Evolutionary conservation across 495 filamentous ascomycete genomes (phyloP).

Genomic region (Hypoxylon fuscum): DNA sequence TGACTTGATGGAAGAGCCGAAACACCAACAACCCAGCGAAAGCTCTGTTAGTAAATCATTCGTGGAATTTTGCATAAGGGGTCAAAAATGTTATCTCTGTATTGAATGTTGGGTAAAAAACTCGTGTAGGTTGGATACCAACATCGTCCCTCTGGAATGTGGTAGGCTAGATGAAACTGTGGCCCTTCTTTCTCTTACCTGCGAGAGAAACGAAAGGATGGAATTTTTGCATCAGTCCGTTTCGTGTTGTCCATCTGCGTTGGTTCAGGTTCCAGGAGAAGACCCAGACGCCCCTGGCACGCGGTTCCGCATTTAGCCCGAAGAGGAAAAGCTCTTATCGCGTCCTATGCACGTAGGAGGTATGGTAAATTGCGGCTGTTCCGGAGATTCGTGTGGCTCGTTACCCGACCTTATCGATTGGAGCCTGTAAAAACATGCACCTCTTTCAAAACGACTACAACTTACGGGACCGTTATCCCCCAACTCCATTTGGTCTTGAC

Average conservation of each 20-base stretch:
- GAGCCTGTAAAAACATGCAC: not conserved
- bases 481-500: too few relatives aligned
- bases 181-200: constrained; percentile 8
- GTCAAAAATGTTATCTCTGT: too few relatives aligned
- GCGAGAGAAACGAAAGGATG: not conserved
- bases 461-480: too few relatives aligned
- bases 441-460: too few relatives aligned
- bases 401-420: constrained; percentile 29
- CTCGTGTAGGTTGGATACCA: too few relatives aligned
- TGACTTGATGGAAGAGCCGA: too few relatives aligned
- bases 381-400: constrained; percentile 28
- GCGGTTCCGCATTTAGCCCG: constrained; percentile 22
- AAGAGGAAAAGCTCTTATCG: constrained; percentile 33
- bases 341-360: constrained; percentile 16
- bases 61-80: too few relatives aligned
- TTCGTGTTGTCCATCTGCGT: constrained; percentile 22
- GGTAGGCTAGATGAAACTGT: constrained; percentile 11
- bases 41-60: too few relatives aligned
- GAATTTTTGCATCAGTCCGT: constrained; percentile 26
- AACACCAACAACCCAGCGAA: too few relatives aligned
- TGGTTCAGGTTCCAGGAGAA: too few relatives aligned
- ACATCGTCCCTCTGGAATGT: not conserved
- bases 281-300: constrained; percentile 13
- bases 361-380: constrained; percentile 41
- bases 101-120: too few relatives aligned